Evolutionary conservation across 768 basidiomycete species (phyloP).

Genomic region (Xerocomus brunneocitrinus): DNA sequence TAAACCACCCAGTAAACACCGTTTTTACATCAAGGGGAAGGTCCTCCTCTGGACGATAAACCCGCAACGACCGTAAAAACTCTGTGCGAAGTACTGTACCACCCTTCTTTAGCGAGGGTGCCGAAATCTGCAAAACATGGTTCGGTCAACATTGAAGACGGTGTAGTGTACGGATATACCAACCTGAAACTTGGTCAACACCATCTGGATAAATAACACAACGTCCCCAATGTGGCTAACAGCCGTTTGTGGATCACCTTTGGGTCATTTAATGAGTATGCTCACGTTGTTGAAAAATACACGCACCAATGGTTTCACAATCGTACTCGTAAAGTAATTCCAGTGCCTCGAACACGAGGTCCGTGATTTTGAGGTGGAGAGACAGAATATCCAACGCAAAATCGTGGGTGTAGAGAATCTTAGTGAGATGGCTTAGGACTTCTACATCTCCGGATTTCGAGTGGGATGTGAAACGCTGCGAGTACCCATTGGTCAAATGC

Average conservation of each 20-base stretch:
- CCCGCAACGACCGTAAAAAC: constrained; percentile 47
- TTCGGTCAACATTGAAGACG: not conserved
- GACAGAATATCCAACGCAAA: constrained; percentile 63
- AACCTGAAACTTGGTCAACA: constrained; percentile 62
- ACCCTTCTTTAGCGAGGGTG: constrained; percentile 43
- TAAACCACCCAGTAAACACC: constrained; percentile 60
- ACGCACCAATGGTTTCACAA: constrained; percentile 74
- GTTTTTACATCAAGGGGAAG: constrained; percentile 40
- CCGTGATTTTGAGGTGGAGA: constrained; percentile 59
- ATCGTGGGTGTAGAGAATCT: constrained; percentile 55
- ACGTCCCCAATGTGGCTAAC: constrained; percentile 74
- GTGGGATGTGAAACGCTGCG: constrained; percentile 56
- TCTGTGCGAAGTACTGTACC: constrained; percentile 43
- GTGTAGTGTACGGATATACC: constrained; percentile 11
- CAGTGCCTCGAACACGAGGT: constrained; percentile 60
- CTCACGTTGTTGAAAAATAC: not conserved
- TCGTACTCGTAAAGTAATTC: constrained; percentile 67
- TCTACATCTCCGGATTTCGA: constrained; percentile 59
- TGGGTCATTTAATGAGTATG: not conserved
- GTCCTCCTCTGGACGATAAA: constrained; percentile 39
- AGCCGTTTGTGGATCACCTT: constrained; percentile 83
- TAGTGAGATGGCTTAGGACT: constrained; percentile 65
- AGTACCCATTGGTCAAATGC: not conserved
- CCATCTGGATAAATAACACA: constrained; percentile 69
- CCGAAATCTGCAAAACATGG: constrained; percentile 42